A percentile compares a stretch with the other conserved stretches of the same genome.
These are phyloP conservation scores for Colletotrichum abscissum DNA, from an alignment of 2,329 filamentous ascomycete genomes.

Conservation along the genomic window DNA sequence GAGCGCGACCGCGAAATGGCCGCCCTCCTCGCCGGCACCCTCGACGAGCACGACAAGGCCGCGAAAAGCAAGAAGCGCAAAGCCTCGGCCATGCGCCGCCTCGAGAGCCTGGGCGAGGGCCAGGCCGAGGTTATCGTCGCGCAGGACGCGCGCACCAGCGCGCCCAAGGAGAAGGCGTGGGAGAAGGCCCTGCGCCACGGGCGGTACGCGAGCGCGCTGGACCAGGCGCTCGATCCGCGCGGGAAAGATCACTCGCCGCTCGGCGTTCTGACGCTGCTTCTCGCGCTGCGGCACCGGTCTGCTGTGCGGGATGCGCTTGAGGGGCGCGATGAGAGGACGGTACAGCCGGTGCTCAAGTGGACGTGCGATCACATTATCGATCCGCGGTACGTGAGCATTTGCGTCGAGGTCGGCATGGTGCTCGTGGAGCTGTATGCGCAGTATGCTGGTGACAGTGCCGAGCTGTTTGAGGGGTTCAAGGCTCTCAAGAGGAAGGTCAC, in stretches of 20 bases:
- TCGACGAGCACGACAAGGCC: conserved; percentile 81
- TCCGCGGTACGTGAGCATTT: conserved; percentile 82
- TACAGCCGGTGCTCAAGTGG: conserved; percentile 88
- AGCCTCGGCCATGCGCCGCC: conserved; percentile 58
- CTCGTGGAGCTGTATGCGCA: conserved; percentile 90
- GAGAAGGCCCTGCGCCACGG: conserved; percentile 84
- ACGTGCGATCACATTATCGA: conserved; percentile 83
- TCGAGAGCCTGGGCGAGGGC: conserved; percentile 85
- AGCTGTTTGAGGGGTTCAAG: conserved; percentile 78
- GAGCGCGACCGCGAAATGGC: conserved; percentile 88
- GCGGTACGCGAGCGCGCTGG: conserved; percentile 81
- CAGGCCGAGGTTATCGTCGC: conserved; percentile 87
- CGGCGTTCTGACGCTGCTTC: conserved; percentile 79
- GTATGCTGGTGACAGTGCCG: conserved; percentile 78
- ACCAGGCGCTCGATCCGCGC: conserved; percentile 74
- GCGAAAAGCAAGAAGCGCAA: conserved; percentile 74
- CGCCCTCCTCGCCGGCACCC: conserved; percentile 79
- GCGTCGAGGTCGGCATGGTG: conserved; percentile 84
- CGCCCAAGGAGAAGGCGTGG: conserved; percentile 77
- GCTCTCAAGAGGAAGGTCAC: conserved; percentile 77
- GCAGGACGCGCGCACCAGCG: conserved; percentile 69
- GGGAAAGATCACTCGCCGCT: conserved; percentile 63
- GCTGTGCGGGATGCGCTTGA: conserved; percentile 84
- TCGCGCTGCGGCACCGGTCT: conserved; percentile 87
- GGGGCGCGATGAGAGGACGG: conserved; percentile 81